phyloP scores from a whole-genome alignment of 345 rosid genomes.

The Psidium guajava region DNA sequence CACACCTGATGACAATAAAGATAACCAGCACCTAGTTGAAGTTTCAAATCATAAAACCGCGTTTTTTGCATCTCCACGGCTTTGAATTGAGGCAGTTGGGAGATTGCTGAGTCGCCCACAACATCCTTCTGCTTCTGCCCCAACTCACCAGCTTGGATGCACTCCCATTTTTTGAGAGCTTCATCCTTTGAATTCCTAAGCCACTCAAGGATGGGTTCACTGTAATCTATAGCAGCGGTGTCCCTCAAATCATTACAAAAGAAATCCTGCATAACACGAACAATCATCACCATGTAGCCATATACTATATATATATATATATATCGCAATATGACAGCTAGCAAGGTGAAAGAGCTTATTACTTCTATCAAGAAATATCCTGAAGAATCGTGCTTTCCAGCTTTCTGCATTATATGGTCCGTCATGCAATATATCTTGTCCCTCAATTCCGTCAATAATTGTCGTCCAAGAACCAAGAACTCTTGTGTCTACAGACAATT shows the following conservation, averaged over 20 bases:
- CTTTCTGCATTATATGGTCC: slow-evolving; percentile 69
- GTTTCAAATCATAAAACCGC: slow-evolving; percentile 54
- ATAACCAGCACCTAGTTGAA: slow-evolving; percentile 78
- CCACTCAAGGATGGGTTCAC: slow-evolving; percentile 73
- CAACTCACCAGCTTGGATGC: slow-evolving; percentile 46
- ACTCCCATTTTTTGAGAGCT: slow-evolving; percentile 61
- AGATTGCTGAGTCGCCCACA: slow-evolving; percentile 24
- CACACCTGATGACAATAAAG: slow-evolving; percentile 84
- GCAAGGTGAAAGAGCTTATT: not conserved
- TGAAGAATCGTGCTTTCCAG: slow-evolving; percentile 57
- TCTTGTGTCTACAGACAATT: slow-evolving; percentile 54
- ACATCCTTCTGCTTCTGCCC: slow-evolving; percentile 40
- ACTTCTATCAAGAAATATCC: slow-evolving; percentile 93
- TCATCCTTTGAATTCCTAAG: slow-evolving; percentile 60
- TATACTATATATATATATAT: no score
- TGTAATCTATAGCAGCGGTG: slow-evolving; percentile 48
- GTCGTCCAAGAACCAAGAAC: slow-evolving; percentile 68
- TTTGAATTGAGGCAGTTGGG: slow-evolving; percentile 44
- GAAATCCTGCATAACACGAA: slow-evolving; percentile 33
- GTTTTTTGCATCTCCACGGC: slow-evolving; percentile 47
- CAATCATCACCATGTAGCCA: not conserved
- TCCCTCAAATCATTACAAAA: slow-evolving; percentile 76
- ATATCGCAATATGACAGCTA: not conserved
- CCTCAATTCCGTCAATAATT: slow-evolving; percentile 54
- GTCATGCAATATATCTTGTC: slow-evolving; percentile 73